Conservation (phyloP, 495 filamentous ascomycete genomes). For the Elaphomyces granulatus region DNA sequence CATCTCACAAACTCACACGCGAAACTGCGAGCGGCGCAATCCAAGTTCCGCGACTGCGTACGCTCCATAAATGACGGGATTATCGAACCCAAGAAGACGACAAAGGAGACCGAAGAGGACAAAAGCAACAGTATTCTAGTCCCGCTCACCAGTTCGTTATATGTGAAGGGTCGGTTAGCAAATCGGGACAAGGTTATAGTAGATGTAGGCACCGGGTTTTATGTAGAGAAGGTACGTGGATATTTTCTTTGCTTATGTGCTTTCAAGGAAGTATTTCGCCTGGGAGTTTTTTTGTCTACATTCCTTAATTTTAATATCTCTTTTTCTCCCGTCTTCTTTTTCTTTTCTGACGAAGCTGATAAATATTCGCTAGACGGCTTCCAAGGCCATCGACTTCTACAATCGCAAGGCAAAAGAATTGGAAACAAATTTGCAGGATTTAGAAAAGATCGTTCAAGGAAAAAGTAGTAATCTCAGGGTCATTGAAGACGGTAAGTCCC, state of each 20-base stretch:
- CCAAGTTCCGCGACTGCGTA: slow-evolving; percentile 84
- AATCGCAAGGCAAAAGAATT: slow-evolving; percentile 69
- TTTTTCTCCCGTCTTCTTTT: not conserved
- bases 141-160: slow-evolving; percentile 82
- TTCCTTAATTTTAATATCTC: not conserved
- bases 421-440: slow-evolving; percentile 59
- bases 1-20: slow-evolving; percentile 81
- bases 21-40: slow-evolving; percentile 76
- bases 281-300: not conserved
- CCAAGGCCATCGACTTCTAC: slow-evolving; percentile 75
- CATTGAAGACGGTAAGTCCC: slow-evolving; percentile 67
- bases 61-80: slow-evolving; percentile 50
- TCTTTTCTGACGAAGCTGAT: not conserved
- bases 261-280: not conserved
- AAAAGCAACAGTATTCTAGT: slow-evolving; percentile 53
- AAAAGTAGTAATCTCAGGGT: slow-evolving; percentile 75
- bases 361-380: slow-evolving; percentile 34
- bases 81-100: slow-evolving; percentile 24
- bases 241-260: not conserved
- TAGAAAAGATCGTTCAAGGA: slow-evolving; percentile 73
- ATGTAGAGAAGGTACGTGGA: slow-evolving; percentile 69
- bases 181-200: slow-evolving; percentile 73
- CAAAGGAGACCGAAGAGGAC: not conserved
- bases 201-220: slow-evolving; percentile 93
- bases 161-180: slow-evolving; percentile 72